Conservation (phyloP, 2,329 filamentous ascomycete species). For the Westerdykella sp. region DNA sequence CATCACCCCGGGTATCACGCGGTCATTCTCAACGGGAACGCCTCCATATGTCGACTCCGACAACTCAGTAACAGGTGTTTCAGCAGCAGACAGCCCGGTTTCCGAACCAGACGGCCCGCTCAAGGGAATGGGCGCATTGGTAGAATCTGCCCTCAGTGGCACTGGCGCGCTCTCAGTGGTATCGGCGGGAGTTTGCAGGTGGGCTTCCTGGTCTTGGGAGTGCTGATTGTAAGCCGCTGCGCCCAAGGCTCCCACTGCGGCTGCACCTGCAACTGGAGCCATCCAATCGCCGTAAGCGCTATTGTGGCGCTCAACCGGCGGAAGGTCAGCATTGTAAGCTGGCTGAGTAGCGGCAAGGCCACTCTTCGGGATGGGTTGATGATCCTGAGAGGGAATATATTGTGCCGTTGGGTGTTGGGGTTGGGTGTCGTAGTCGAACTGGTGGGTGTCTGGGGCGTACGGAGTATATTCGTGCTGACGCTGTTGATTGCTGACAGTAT, state of each 20-base stretch:
- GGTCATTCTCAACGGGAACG: conserved; percentile 1
- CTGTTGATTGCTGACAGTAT: neutral
- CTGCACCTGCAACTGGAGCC: conserved; percentile 44
- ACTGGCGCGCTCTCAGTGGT: conserved; percentile 6
- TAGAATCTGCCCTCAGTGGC: conserved; percentile 13
- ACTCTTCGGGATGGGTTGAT: conserved; percentile 4
- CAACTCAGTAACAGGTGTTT: neutral
- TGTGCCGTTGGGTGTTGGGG: conserved; percentile 8
- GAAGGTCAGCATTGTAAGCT: neutral
- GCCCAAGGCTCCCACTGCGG: conserved; percentile 37
- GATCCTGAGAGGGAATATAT: conserved; percentile 10
- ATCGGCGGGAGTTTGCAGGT: too few species aligned
- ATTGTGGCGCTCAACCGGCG: conserved; percentile 23
- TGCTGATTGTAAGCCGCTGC: conserved; percentile 27
- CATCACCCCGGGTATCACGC: conserved; percentile 41
- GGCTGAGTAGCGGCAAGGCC: too few species aligned
- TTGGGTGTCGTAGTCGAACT: conserved; percentile 6
- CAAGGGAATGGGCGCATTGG: conserved; percentile 2
- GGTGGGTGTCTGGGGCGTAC: conserved; percentile 5
- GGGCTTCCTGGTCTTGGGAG: conserved; percentile 14
- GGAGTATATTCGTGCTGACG: conserved; percentile 1
- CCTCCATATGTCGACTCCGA: conserved; percentile 1
- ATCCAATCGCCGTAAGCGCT: conserved; percentile 51
- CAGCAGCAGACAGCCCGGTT: neutral
- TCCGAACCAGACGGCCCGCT: conserved; percentile 5